A percentile compares a stretch with the other conserved stretches of the same genome.
Evolutionary conservation across 169 alveolate genomes (phyloP).

Genomic region (Cryptosporidium muris): DNA sequence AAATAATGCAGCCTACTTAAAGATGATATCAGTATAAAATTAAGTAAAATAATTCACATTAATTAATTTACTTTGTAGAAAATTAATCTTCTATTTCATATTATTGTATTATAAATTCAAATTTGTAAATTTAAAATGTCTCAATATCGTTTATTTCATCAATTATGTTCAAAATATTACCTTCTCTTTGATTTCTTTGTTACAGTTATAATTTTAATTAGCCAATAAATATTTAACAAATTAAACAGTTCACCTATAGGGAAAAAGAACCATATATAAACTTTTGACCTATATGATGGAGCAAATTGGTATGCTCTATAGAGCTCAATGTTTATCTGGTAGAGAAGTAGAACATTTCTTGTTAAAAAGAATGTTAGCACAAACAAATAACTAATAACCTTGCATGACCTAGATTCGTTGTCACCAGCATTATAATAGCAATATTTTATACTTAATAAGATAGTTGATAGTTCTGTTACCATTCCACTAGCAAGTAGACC

Average conservation of each 20-base stretch:
- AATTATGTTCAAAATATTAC: too few species aligned
- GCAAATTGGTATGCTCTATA: slow-evolving; percentile 14
- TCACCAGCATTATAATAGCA: slow-evolving; percentile 64
- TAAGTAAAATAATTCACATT: too few species aligned
- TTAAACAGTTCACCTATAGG: slow-evolving; percentile 56
- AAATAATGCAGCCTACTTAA: too few species aligned
- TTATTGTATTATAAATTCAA: too few species aligned
- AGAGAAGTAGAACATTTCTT: slow-evolving; percentile 48
- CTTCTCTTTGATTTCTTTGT: too few species aligned
- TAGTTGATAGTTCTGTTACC: slow-evolving; percentile 54
- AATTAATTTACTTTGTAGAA: too few species aligned
- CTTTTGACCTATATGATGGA: slow-evolving; percentile 44
- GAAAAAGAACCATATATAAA: slow-evolving; percentile 14
- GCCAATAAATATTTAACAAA: slow-evolving; percentile 51
- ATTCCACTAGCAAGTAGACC: slow-evolving; percentile 51
- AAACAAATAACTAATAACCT: slow-evolving; percentile 36
- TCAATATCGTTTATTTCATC: too few species aligned
- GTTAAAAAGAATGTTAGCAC: slow-evolving; percentile 47
- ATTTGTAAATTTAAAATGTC: too few species aligned
- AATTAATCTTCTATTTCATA: too few species aligned
- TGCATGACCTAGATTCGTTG: slow-evolving; percentile 30
- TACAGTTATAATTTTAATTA: slow-evolving; percentile 19
- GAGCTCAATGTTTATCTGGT: slow-evolving; percentile 26
- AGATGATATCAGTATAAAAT: too few species aligned
- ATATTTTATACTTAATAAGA: slow-evolving; percentile 46